These are phyloP conservation scores for Diaporthe velutina DNA, from an alignment of 2,329 filamentous ascomycete genomes.

Conservation along the genomic window DNA sequence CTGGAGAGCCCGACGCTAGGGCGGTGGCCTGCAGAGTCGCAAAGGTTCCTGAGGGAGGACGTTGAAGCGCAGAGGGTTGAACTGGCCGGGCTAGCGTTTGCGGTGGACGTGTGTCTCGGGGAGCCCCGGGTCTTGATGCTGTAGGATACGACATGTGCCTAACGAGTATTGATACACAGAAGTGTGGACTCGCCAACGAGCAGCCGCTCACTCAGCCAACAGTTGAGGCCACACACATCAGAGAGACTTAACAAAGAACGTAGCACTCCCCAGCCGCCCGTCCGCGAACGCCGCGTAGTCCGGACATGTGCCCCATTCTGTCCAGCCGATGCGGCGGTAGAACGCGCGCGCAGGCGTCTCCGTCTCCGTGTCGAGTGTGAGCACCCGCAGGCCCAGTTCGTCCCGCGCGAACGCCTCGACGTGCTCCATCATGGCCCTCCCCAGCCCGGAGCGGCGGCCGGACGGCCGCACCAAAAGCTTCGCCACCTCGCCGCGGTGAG, in stretches of 20 bases:
- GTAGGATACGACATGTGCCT: not conserved
- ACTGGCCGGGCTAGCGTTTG: conserved; percentile 10
- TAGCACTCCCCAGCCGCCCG: conserved; percentile 40
- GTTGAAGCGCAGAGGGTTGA: not conserved
- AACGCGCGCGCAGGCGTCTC: conserved; percentile 45
- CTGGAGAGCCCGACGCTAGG: conserved; percentile 34
- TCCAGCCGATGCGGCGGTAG: conserved; percentile 45
- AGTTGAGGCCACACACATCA: not conserved
- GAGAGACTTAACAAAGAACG: conserved; percentile 43
- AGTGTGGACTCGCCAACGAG: not conserved
- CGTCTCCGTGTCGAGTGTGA: conserved; percentile 46
- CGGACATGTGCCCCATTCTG: conserved; percentile 47
- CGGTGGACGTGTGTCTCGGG: conserved; percentile 24
- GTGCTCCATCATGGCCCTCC: conserved; percentile 43
- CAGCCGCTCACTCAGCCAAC: too few relatives aligned
- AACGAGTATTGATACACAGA: too few relatives aligned
- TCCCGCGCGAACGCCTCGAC: conserved; percentile 42
- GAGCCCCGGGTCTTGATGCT: conserved; percentile 22
- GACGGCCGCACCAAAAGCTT: conserved; percentile 47
- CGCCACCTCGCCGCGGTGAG: conserved; percentile 45
- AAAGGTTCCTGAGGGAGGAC: conserved; percentile 23
- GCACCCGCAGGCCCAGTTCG: conserved; percentile 41
- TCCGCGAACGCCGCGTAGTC: conserved; percentile 43
- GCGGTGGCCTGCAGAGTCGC: not conserved
- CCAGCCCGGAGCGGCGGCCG: conserved; percentile 42